A percentile compares a stretch with the other conserved stretches of the same genome.
These are phyloP conservation scores for Pleodorina starrii DNA, from an alignment of 139 green algal genomes.

Conservation along the genomic window DNA sequence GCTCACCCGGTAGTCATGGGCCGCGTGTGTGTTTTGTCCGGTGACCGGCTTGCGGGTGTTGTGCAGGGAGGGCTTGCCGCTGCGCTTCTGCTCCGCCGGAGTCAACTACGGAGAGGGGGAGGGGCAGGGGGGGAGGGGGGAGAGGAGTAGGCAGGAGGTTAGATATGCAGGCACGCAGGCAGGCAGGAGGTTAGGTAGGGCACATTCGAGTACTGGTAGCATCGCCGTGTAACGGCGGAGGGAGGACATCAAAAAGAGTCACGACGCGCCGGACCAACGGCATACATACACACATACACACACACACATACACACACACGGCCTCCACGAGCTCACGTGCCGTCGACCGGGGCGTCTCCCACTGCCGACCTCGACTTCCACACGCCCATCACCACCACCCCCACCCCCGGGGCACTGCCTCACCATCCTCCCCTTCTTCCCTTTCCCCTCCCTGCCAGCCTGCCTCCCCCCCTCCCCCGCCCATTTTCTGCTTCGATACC, in stretches of 20 bases:
- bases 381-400: neutral
- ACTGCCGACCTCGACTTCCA: neutral
- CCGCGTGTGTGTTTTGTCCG: slow-evolving; percentile 38
- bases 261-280: neutral
- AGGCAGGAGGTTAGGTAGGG: neutral
- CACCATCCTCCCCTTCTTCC: neutral
- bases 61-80: slow-evolving; percentile 51
- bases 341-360: neutral
- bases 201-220: neutral
- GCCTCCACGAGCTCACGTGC: neutral
- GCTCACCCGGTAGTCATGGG: slow-evolving; percentile 47
- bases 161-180: neutral
- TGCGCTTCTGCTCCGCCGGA: slow-evolving; percentile 48
- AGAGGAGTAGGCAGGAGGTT: neutral
- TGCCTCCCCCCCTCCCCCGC: neutral
- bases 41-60: slow-evolving; percentile 46
- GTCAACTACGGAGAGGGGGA: slow-evolving; percentile 28
- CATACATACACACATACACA: too few species aligned
- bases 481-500: neutral
- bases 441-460: neutral
- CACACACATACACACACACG: too few species aligned
- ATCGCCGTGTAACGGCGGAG: neutral
- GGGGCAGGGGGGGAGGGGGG: neutral
- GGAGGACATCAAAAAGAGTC: neutral
- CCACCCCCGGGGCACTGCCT: neutral